Base-by-base conservation (phyloP, 2,329 filamentous ascomycete species). In the Xylariaceae sp. region DNA sequence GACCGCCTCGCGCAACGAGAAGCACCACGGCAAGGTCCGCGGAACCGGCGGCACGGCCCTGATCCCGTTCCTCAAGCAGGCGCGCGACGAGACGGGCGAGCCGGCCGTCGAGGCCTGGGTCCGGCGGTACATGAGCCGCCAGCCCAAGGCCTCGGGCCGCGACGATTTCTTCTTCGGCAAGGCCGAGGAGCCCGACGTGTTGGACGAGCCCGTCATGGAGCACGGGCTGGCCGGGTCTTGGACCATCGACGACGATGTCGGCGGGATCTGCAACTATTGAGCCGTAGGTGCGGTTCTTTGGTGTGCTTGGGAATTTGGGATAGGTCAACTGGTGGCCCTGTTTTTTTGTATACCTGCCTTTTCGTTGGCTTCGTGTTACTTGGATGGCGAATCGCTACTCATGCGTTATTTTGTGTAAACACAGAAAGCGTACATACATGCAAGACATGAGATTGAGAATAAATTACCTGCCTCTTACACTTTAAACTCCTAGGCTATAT, bases 51-150 rank as follows among this genome's bases (percentile, higher is more conserved):
- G 95, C 16, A 98, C 95, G 0, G 90, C 93, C 0, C 78, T 99
- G 54, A 97, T 99, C 53, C 91, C 93, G 0, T 99, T 99, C 75
- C 79, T 99, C 59, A 97, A 98, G 75, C 95, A 99, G 75, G 95
- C 95, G 3, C 83, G 95, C 23, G 93, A 99, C 68, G 95, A 99
- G 79, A 99, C 95, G 0, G 90, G 91, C 16, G 93, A 98, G 73
- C 91, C 92, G 1, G 91, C 93, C 1, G 88, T 98, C 40, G 81
- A 85, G 65, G 76, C 79, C 49, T 88, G 85, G 86, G 81, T 83
- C 0, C 78, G 72, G 61, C 74, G 77, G 18, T 84, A 85, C 65
- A 84, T 86, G 81, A 81, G 76, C 65, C 75, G 81, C 40, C 76
- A 80, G 68, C 73, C 77, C 20, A 75, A 75, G 63, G 70, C 76